A percentile compares a stretch with the other conserved stretches of the same genome.
Conservation (phyloP, 257 asterid species). For the Prunella vulgaris region DNA sequence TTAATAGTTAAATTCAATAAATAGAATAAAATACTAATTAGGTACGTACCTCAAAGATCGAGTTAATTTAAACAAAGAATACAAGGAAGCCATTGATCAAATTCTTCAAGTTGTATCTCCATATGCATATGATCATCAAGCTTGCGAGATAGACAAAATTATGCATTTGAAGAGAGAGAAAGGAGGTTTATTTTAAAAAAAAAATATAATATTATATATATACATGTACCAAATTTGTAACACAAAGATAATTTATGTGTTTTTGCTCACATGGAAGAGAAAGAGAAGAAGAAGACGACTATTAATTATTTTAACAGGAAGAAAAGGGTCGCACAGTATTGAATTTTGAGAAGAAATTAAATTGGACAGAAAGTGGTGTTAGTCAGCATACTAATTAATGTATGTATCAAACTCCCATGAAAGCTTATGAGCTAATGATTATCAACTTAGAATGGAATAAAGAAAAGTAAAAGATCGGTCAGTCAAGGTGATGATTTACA, state of each 20-base stretch:
- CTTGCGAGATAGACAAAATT: not conserved
- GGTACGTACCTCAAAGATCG: conserved; percentile 15
- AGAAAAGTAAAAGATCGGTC: not conserved
- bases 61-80: not conserved
- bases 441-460: conserved; percentile 26
- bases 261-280: not conserved
- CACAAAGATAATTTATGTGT: not conserved
- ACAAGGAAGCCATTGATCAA: not conserved
- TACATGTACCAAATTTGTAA: not conserved
- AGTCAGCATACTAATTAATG: conserved; percentile 41
- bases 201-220: not conserved
- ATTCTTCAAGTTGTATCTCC: not conserved
- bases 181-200: too few species aligned
- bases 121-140: not conserved
- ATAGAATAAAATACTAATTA: conserved; percentile 12
- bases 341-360: conserved; percentile 16
- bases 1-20: not conserved
- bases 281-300: not conserved
- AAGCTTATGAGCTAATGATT: conserved; percentile 27
- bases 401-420: conserved; percentile 15
- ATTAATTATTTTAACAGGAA: not conserved
- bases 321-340: conserved; percentile 24
- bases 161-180: not conserved
- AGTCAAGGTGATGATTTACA: not conserved
- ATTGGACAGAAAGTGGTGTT: conserved; percentile 21